Evolutionary conservation across 306 rosid species (phyloP).

Genomic region (Quercus mongolica): DNA sequence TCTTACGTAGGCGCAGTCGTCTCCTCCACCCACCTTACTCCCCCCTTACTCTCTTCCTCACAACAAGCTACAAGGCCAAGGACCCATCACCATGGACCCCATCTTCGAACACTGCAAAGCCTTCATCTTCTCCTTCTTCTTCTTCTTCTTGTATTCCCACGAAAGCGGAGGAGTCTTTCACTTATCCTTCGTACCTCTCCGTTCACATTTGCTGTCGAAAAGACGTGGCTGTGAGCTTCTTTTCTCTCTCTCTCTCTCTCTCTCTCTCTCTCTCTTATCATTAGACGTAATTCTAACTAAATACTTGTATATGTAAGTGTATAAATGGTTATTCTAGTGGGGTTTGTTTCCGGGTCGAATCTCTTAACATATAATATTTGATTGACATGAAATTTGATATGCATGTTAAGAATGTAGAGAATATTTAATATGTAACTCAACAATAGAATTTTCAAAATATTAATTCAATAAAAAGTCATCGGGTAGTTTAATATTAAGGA

Average conservation of each 20-base stretch:
- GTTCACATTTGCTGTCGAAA: slow-evolving; percentile 68
- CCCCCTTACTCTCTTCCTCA: slow-evolving; percentile 21
- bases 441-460: too few relatives aligned
- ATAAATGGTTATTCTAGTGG: too few relatives aligned
- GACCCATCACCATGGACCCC: slow-evolving; percentile 15
- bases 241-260: background rate
- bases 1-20: slow-evolving; percentile 20
- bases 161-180: slow-evolving; percentile 26
- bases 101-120: slow-evolving; percentile 8
- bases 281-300: too few relatives aligned
- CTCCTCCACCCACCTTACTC: slow-evolving; percentile 19
- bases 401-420: too few relatives aligned
- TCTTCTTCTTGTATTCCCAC: slow-evolving; percentile 30
- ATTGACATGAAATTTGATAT: too few relatives aligned
- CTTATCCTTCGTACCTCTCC: slow-evolving; percentile 41
- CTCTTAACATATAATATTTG: too few relatives aligned
- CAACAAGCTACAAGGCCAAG: slow-evolving; percentile 9
- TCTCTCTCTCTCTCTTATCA: too few relatives aligned
- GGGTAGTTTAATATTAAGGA: too few relatives aligned
- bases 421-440: too few relatives aligned
- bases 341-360: too few relatives aligned
- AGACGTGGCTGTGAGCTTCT: slow-evolving; percentile 54
- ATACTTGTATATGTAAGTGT: too few relatives aligned
- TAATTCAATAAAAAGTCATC: too few relatives aligned
- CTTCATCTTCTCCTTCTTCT: slow-evolving; percentile 34